Evolutionary conservation across 306 rosid species (phyloP).

Genomic region (Argentina anserina): DNA sequence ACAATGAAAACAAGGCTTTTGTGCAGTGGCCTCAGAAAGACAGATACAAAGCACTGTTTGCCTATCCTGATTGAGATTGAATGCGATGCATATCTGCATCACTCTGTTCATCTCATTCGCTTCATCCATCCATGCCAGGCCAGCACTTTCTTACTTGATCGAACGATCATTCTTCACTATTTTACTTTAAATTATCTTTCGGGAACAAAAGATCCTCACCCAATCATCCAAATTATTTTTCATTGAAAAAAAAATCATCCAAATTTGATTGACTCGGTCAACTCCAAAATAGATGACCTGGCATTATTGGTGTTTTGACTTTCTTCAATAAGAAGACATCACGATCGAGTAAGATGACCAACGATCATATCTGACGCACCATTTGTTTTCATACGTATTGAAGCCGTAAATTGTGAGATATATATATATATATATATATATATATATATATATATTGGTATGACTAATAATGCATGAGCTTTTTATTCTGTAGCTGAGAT

Average conservation of each 20-base stretch:
- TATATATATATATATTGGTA: too few relatives aligned
- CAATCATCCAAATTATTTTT: background rate
- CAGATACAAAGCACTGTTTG: background rate
- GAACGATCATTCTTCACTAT: too few relatives aligned
- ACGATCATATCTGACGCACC: too few relatives aligned
- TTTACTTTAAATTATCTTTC: background rate
- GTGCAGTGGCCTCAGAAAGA: background rate
- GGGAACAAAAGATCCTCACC: background rate
- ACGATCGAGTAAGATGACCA: too few relatives aligned
- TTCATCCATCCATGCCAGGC: background rate
- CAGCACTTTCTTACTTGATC: background rate
- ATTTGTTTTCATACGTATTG: background rate
- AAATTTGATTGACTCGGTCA: constrained; percentile 6
- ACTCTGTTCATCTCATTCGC: background rate
- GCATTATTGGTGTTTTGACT: background rate
- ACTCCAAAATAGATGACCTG: background rate
- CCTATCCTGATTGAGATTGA: background rate
- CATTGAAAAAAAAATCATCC: too few relatives aligned
- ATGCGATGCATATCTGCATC: background rate
- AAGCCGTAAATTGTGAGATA: background rate
- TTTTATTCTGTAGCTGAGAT: background rate
- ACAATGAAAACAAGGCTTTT: background rate
- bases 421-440: too few relatives aligned
- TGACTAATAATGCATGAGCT: too few relatives aligned
- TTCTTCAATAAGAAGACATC: background rate